Conservation (phyloP, 1,284 basidiomycete genomes). For the Afroboletus lepidellus region DNA sequence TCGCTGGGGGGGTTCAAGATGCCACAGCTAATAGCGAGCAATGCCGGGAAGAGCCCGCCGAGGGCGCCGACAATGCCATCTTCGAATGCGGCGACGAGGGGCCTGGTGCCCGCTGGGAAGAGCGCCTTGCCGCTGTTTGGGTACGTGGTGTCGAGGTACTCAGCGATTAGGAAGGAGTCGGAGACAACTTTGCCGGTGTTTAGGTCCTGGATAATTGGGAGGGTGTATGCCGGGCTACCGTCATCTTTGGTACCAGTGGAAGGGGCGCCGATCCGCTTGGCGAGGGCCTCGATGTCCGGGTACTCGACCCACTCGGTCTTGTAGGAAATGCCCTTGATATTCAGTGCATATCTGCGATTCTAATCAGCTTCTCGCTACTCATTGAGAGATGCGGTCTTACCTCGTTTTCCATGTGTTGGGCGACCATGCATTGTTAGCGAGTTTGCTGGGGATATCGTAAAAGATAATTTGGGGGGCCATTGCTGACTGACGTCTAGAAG, state of each 20-base stretch:
- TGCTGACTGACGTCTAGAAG: background rate
- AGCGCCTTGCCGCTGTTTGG: constrained; percentile 24
- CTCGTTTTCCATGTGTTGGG: constrained; percentile 34
- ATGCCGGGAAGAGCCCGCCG: constrained; percentile 14
- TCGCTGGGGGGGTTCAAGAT: constrained; percentile 32
- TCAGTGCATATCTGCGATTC: constrained; percentile 35
- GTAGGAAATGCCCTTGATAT: constrained; percentile 40
- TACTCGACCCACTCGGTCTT: constrained; percentile 40
- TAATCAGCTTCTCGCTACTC: background rate
- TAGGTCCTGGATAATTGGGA: constrained; percentile 39
- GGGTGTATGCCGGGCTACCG: constrained; percentile 36
- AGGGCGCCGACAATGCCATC: constrained; percentile 12
- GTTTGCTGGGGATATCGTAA: constrained; percentile 31
- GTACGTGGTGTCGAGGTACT: constrained; percentile 38
- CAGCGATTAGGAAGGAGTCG: constrained; percentile 40
- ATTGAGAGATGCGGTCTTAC: constrained; percentile 4
- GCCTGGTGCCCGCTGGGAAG: constrained; percentile 28
- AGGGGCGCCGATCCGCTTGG: constrained; percentile 32
- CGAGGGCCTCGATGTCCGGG: constrained; percentile 36
- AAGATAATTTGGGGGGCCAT: constrained; percentile 28
- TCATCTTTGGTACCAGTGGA: constrained; percentile 26
- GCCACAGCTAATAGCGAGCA: constrained; percentile 13
- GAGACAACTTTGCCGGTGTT: constrained; percentile 28
- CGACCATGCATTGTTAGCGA: constrained; percentile 30
- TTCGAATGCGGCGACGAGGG: constrained; percentile 28